Evolutionary conservation across 192 early-diverging fungal genomes (phyloP).

Genomic region (Backusella circina): DNA sequence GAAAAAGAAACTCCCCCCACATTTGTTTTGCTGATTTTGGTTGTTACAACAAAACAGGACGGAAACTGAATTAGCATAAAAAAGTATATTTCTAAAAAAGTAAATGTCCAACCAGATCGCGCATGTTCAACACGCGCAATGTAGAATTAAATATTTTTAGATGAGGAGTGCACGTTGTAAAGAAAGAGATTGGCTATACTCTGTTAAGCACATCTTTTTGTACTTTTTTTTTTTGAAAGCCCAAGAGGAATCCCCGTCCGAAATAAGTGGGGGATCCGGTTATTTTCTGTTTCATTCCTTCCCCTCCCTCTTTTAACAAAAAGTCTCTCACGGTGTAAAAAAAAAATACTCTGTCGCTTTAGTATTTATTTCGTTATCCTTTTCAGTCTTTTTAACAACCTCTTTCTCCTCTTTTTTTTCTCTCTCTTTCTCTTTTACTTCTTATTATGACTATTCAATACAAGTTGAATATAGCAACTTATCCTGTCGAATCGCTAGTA

Average conservation of each 20-base stretch:
- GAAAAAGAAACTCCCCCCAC: not conserved
- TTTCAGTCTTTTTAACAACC: not conserved
- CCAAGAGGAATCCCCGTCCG: not conserved
- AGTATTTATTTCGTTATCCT: not conserved
- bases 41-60: not conserved
- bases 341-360: not conserved
- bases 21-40: constrained; percentile 1
- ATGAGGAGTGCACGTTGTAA: not conserved
- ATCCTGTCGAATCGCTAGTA: constrained; percentile 40
- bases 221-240: not conserved
- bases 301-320: not conserved
- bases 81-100: not conserved
- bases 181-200: not conserved
- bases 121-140: constrained; percentile 1
- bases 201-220: not conserved
- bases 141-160: not conserved
- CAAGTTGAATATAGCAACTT: constrained; percentile 44
- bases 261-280: not conserved
- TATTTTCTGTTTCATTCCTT: not conserved
- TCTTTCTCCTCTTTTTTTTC: not conserved
- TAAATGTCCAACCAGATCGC: not conserved
- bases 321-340: not conserved
- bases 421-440: not conserved
- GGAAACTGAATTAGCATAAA: not conserved
- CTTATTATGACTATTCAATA: not conserved